A percentile compares a stretch with the other conserved stretches of the same genome.
These are phyloP conservation scores for Macroventuria anomochaeta DNA, from an alignment of 2,329 filamentous ascomycete genomes.

Conservation along the genomic window DNA sequence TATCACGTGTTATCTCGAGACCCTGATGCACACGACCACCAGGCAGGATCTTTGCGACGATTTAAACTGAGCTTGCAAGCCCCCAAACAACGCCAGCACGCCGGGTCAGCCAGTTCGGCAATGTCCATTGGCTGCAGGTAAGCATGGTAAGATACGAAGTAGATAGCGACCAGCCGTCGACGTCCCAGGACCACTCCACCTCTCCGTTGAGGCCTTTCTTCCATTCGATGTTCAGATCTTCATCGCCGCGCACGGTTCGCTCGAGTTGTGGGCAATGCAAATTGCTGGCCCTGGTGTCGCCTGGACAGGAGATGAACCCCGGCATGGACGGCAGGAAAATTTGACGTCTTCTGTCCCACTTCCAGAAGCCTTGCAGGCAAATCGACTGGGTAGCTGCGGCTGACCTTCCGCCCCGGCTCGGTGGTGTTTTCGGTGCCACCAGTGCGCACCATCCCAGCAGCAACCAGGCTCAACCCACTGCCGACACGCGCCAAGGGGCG, in stretches of 20 bases:
- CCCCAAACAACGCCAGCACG: neutral
- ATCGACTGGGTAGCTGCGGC: constrained; percentile 8
- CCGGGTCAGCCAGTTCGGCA: constrained; percentile 18
- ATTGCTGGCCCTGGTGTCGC: neutral
- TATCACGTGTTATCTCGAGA: constrained; percentile 14
- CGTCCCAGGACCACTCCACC: constrained; percentile 6
- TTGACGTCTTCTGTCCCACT: constrained; percentile 20
- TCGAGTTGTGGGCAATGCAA: constrained; percentile 3
- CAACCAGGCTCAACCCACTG: constrained; percentile 18
- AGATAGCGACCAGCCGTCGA: constrained; percentile 13
- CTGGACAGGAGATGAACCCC: constrained; percentile 1
- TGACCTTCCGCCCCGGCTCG: constrained; percentile 17
- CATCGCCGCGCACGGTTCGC: constrained; percentile 1
- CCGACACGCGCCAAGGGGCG: constrained; percentile 28
- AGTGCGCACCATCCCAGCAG: constrained; percentile 13
- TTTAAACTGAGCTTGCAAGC: constrained; percentile 6
- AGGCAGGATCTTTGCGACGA: constrained; percentile 14
- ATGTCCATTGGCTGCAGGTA: constrained; percentile 24
- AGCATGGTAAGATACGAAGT: neutral
- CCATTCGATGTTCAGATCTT: constrained; percentile 6
- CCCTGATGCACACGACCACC: constrained; percentile 10
- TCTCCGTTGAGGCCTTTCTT: constrained; percentile 11
- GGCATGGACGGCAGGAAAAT: constrained; percentile 17
- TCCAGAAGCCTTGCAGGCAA: constrained; percentile 21
- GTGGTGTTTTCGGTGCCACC: constrained; percentile 25